Conservation (phyloP, 768 basidiomycete genomes). For the Naganishia friedmannii region DNA sequence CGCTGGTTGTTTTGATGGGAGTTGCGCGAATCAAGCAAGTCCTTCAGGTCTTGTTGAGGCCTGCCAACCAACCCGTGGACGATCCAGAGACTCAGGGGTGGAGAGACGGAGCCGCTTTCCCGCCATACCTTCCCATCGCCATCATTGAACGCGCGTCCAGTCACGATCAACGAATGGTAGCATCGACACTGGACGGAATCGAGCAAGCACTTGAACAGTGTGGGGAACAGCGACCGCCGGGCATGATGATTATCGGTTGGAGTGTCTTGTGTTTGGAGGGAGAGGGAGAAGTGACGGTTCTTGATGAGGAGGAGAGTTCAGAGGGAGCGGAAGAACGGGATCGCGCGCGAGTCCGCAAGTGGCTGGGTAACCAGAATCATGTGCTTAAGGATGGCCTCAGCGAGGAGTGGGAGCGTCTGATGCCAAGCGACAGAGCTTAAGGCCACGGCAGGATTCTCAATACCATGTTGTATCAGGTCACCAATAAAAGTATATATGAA, state of each 20-base stretch:
- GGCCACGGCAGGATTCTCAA: neutral
- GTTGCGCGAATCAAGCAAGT: slow-evolving; percentile 78
- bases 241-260: slow-evolving; percentile 96
- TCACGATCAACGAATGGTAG: slow-evolving; percentile 82
- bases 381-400: slow-evolving; percentile 37
- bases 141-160: slow-evolving; percentile 92
- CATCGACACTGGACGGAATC: slow-evolving; percentile 72
- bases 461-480: slow-evolving; percentile 5
- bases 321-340: slow-evolving; percentile 53
- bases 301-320: slow-evolving; percentile 57
- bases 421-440: neutral
- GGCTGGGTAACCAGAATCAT: slow-evolving; percentile 33
- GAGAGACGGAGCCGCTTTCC: slow-evolving; percentile 64
- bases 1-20: slow-evolving; percentile 88
- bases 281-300: slow-evolving; percentile 65
- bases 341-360: slow-evolving; percentile 33
- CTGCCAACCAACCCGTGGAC: slow-evolving; percentile 11
- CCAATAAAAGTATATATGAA: neutral
- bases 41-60: slow-evolving; percentile 60
- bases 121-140: slow-evolving; percentile 74
- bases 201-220: slow-evolving; percentile 66
- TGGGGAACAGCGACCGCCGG: slow-evolving; percentile 87
- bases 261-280: slow-evolving; percentile 73
- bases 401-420: slow-evolving; percentile 32
- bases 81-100: slow-evolving; percentile 43